Evolutionary conservation across 2,329 filamentous ascomycete species (phyloP), one percentile per base, ranked within the genome.

Genomic region (Hymenoscyphus fructigenus): DNA sequence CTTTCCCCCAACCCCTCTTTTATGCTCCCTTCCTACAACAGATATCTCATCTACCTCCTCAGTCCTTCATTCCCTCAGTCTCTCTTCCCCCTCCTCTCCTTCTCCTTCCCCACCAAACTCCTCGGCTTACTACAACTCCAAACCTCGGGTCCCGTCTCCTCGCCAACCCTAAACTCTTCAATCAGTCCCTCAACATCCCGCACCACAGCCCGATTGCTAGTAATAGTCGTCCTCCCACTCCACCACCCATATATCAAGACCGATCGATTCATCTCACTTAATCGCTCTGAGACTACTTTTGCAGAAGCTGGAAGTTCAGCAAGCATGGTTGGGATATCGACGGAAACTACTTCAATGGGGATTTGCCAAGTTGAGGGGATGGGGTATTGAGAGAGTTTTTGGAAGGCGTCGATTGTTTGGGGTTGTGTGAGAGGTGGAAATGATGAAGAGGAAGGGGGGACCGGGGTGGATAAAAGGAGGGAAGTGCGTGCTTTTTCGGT

Each of bases 201-300:
- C 23, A 85, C 84, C 36, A 88, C 85, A 1, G 82, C 83, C 17
- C 86, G 82, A 74, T 91, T 91, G 66, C 85, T 87, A 47, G 86
- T 90, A 61, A 91, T 78, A 1, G 88, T 91, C 3, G 86, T 89
- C 47, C 82, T 73, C 0, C 81, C 79, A 7, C 78, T 77, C 14
- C 78, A 78, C 89, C 89, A 91, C 14, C 88, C 88, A 71, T 87
- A 87, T 60, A 90, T 77, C 72, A 91, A 90, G 3, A 91, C 88
- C n/a, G 86, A 87, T 60, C 79, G 75, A 71, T 91, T 91, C 67
- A 91, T 85, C 17, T 80, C 76, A 1, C 82, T 85, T 60, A 91
- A 77, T 5, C 80, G 77, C 12, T 79, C 70, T 1, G 76, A 44
- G 12, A 88, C 78, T 62, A 79, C 78, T 15, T 75, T 66, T 23